Base-by-base conservation (phyloP, 2,329 filamentous ascomycete genomes). In the Cyanodermella asteris region DNA sequence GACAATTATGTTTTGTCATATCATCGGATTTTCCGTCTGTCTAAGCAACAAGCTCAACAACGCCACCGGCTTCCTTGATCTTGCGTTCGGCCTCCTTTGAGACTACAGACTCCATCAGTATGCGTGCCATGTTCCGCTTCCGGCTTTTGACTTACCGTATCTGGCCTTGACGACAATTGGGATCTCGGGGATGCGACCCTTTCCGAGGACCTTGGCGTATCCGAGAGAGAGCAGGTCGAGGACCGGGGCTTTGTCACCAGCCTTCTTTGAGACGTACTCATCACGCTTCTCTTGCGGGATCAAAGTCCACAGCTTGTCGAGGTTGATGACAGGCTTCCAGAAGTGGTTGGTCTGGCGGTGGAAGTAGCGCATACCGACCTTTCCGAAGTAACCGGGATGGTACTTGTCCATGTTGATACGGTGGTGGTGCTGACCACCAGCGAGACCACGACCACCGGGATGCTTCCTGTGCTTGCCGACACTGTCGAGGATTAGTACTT, bases 371-470 rank as follows among this genome's bases (percentile, higher is more conserved):
- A 84, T 84, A 62, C 76, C 75, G 44, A 84, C 77, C 65, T 93
- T 91, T 61, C 80, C 80, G 61, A 93, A 94, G 77, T 94, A 94
- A 80, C 87, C 87, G 36, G 84, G 81, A 53, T 91, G 78, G 72
- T 84, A 81, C 61, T 84, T 82, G 56, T 78, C 73, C 47, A 81
- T 62, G 64, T 90, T 91, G 50, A 78, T 91, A 43, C 78, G 61
- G 72, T 90, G 80, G 64, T 97, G 87, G 67, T 97, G 87, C 64
- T 93, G 80, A 70, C 82, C 84, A 90, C 87, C 84, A 55, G 87
- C 87, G 61, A 77, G 77, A 72, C 69, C 68, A 51, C 68, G 67
- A 64, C 65, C 69, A 68, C 69, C 68, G 49, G 69, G 69, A 47
- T 71, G 64, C 73, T 97, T 94, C 54, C 87, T 68, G 75, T 93